Percentiles rank a stretch among this genome's conserved stretches.
phyloP scores from a whole-genome alignment of 371 early-diverging fungal species.

The Quaeritorhiza haematococci region DNA sequence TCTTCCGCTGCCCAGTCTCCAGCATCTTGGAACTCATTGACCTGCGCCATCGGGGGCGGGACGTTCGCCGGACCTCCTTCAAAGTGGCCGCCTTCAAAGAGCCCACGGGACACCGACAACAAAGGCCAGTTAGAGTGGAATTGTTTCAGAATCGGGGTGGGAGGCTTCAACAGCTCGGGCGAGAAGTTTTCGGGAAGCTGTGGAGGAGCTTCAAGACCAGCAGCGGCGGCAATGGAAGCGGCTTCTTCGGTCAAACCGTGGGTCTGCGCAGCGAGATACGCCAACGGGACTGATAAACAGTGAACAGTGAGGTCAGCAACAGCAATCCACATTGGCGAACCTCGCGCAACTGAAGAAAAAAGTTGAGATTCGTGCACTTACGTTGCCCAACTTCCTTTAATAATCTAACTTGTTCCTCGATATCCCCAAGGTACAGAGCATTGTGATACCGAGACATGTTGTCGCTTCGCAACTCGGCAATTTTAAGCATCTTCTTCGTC shows the following conservation, averaged over 20 bases:
- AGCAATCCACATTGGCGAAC: not conserved
- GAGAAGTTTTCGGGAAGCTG: constrained; percentile 61
- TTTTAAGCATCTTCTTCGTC: constrained; percentile 84
- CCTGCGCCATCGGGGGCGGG: constrained; percentile 30
- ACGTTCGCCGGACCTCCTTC: constrained; percentile 17
- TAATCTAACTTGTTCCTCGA: constrained; percentile 75
- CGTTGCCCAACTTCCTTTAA: constrained; percentile 80
- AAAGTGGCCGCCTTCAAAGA: constrained; percentile 49
- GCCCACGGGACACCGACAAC: constrained; percentile 61
- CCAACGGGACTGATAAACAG: constrained; percentile 60
- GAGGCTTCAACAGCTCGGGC: constrained; percentile 53
- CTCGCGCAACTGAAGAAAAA: not conserved
- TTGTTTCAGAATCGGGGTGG: constrained; percentile 61
- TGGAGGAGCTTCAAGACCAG: constrained; percentile 34
- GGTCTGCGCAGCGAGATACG: constrained; percentile 85
- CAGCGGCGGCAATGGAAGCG: constrained; percentile 65
- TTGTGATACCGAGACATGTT: constrained; percentile 83
- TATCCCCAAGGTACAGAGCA: constrained; percentile 79
- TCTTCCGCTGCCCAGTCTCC: constrained; percentile 68
- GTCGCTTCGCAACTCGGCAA: constrained; percentile 78
- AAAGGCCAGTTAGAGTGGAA: constrained; percentile 84
- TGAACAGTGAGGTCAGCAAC: not conserved
- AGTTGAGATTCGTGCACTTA: constrained; percentile 23
- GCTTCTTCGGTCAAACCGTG: constrained; percentile 83
- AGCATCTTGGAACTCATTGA: constrained; percentile 48